A percentile compares a stretch with the other conserved stretches of the same genome.
These are phyloP conservation scores for Didymella exigua DNA, from an alignment of 2,329 filamentous ascomycete genomes.

Conservation along the genomic window DNA sequence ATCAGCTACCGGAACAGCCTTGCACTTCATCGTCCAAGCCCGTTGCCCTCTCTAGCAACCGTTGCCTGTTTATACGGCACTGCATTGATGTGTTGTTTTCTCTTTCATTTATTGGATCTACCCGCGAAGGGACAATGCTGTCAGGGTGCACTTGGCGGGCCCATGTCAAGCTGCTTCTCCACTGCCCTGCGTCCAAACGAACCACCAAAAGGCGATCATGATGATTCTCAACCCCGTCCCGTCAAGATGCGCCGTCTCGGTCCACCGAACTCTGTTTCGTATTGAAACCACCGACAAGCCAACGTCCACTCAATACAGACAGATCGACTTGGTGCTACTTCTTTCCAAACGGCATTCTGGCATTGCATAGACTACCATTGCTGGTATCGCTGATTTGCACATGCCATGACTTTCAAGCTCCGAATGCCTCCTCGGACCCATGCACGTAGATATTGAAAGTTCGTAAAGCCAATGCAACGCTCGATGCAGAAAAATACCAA, in stretches of 20 bases:
- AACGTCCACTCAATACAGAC: neutral
- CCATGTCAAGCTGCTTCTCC: conserved; percentile 2
- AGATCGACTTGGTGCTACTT: neutral
- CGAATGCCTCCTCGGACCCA: neutral
- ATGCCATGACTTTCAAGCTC: neutral
- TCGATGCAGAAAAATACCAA: neutral
- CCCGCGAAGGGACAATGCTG: neutral
- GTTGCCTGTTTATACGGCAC: neutral
- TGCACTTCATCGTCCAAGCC: neutral
- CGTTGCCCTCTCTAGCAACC: neutral
- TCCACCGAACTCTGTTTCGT: neutral
- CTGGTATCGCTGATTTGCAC: neutral
- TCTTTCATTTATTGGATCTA: neutral
- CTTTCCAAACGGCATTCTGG: neutral
- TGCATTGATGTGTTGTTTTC: neutral
- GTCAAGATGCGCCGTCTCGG: neutral
- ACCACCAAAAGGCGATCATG: neutral
- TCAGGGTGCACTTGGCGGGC: neutral
- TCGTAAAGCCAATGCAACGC: neutral
- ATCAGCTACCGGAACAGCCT: conserved; percentile 3
- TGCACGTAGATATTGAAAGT: neutral
- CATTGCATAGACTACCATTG: neutral
- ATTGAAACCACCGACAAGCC: neutral
- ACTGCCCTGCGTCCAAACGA: conserved; percentile 9
- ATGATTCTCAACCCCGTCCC: neutral